Percentiles rank a stretch among this genome's conserved stretches.
Conservation (phyloP, 139 green algal species). For the Choricystis sp. region DNA sequence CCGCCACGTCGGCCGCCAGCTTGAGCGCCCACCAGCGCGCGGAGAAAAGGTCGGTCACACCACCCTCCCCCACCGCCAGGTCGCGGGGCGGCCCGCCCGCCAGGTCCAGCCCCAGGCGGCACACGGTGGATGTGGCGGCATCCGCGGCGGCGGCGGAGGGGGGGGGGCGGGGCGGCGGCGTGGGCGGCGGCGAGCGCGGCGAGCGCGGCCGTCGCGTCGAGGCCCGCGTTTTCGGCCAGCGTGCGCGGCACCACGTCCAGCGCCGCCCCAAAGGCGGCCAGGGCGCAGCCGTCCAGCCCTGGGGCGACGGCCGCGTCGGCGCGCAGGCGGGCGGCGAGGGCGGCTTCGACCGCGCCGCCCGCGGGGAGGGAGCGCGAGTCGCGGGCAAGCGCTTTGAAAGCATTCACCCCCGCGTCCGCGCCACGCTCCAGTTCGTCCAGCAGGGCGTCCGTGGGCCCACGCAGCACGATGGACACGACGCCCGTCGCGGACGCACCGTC, state of each 20-base stretch:
- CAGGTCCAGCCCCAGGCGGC: constrained; percentile 66
- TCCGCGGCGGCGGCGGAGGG: constrained; percentile 52
- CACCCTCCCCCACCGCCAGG: constrained; percentile 23
- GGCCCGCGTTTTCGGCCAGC: constrained; percentile 78
- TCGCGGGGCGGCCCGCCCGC: constrained; percentile 38
- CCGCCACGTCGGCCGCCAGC: constrained; percentile 77
- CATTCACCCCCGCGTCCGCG: constrained; percentile 91
- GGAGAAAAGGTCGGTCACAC: constrained; percentile 56
- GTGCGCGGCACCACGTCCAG: constrained; percentile 77
- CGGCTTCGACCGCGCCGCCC: constrained; percentile 79
- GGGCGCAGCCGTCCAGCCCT: constrained; percentile 92
- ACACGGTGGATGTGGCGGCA: constrained; percentile 15
- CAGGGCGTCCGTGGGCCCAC: constrained; percentile 76
- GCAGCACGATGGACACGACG: constrained; percentile 79
- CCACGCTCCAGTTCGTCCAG: constrained; percentile 91
- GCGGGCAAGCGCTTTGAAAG: constrained; percentile 75
- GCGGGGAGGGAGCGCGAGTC: constrained; percentile 65
- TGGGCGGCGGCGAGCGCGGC: constrained; percentile 72
- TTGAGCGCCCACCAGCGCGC: constrained; percentile 93
- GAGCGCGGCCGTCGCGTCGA: constrained; percentile 61
- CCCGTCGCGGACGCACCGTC: constrained; percentile 12
- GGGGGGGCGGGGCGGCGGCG: constrained; percentile 59
- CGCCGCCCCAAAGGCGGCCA: constrained; percentile 78
- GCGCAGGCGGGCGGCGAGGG: constrained; percentile 50
- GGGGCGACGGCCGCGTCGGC: constrained; percentile 19